phyloP scores from a whole-genome alignment of 164 flowering plant species.

The Tetracentron sinense region DNA sequence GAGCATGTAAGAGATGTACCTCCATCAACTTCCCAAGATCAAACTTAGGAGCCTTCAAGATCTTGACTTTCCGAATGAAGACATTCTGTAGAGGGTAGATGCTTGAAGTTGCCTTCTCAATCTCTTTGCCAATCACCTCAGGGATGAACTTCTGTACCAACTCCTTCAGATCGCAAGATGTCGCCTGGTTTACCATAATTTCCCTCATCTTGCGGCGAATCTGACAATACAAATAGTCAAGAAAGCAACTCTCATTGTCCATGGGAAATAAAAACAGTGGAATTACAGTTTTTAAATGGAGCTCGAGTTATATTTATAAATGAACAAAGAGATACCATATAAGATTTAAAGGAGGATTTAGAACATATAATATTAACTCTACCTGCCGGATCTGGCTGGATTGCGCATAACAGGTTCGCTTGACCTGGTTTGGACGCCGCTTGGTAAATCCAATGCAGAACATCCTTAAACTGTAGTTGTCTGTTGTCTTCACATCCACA shows the following conservation, averaged over 20 bases:
- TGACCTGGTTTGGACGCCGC: conserved; percentile 70
- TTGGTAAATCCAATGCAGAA: conserved; percentile 82
- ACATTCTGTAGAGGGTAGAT: conserved; percentile 76
- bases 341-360: neutral
- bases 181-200: conserved; percentile 61
- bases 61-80: conserved; percentile 71
- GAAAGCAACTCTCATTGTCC: neutral
- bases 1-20: conserved; percentile 25
- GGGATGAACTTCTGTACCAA: conserved; percentile 75
- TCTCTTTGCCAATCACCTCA: conserved; percentile 71
- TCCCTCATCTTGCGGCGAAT: conserved; percentile 81
- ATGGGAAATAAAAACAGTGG: neutral
- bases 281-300: too few relatives aligned
- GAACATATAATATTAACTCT: neutral
- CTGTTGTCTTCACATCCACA: conserved; percentile 88
- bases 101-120: conserved; percentile 69
- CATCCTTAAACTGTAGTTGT: conserved; percentile 60
- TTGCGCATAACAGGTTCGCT: conserved; percentile 74
- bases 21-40: conserved; percentile 84
- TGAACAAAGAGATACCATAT: neutral
- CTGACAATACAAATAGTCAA: conserved; percentile 21
- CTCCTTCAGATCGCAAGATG: conserved; percentile 66
- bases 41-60: conserved; percentile 81
- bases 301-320: too few relatives aligned
- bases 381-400: conserved; percentile 79